phyloP scores from a whole-genome alignment of 768 basidiomycete species.

The Russula sp. region DNA sequence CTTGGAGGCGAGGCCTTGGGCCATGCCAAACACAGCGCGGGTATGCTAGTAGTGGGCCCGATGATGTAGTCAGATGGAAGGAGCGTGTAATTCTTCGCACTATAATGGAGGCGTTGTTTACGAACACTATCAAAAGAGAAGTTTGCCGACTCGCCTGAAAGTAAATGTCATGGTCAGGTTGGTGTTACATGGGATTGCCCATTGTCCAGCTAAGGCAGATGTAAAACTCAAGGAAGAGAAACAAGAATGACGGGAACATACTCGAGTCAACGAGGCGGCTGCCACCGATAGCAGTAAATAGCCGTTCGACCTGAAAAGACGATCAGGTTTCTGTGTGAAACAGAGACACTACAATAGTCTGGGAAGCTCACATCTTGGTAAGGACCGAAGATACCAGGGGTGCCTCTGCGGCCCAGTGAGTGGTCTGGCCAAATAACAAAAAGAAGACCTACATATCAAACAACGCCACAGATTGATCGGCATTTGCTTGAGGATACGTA shows the following conservation, averaged over 20 bases:
- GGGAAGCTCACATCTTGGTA: conserved; percentile 56
- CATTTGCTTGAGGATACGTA: conserved; percentile 54
- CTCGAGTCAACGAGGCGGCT: conserved; percentile 64
- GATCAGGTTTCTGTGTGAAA: not conserved
- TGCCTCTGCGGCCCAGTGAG: conserved; percentile 42
- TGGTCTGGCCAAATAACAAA: not conserved
- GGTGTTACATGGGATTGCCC: conserved; percentile 70
- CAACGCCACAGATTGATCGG: conserved; percentile 56
- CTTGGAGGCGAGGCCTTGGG: conserved; percentile 60
- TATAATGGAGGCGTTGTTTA: conserved; percentile 23
- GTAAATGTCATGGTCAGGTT: conserved; percentile 53
- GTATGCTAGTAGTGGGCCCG: conserved; percentile 58
- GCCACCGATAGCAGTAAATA: conserved; percentile 54
- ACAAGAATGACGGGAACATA: conserved; percentile 28
- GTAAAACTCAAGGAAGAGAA: not conserved
- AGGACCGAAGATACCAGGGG: conserved; percentile 69
- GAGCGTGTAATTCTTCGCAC: conserved; percentile 49
- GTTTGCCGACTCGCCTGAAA: conserved; percentile 50
- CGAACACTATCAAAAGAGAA: not conserved
- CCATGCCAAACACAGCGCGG: conserved; percentile 69
- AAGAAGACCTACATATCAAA: conserved; percentile 53
- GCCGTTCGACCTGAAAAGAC: conserved; percentile 50
- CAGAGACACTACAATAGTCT: not conserved
- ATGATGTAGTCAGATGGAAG: conserved; percentile 75
- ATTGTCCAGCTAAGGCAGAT: conserved; percentile 48